Conservation (phyloP, 495 filamentous ascomycete genomes). For the Aspergillus taichungensis region DNA sequence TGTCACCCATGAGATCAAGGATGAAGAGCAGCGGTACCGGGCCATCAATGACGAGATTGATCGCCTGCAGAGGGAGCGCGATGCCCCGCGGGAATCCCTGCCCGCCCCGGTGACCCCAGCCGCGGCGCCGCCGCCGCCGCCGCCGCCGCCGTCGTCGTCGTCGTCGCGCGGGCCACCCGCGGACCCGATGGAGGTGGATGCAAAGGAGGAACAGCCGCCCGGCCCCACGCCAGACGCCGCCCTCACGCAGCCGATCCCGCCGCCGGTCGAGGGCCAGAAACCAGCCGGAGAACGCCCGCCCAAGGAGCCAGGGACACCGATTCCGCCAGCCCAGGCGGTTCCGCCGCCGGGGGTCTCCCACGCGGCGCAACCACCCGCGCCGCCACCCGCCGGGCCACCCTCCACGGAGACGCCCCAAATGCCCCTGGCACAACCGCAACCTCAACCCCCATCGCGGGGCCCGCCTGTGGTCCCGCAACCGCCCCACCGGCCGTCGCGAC, state of each 20-base stretch:
- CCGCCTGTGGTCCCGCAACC: not conserved
- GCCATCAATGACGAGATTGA: slow-evolving; percentile 56
- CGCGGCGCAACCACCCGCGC: slow-evolving; percentile 3
- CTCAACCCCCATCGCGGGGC: slow-evolving; percentile 6
- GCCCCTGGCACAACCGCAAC: not conserved
- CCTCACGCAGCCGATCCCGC: not conserved
- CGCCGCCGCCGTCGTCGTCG: slow-evolving; percentile 10
- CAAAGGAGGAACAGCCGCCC: slow-evolving; percentile 18
- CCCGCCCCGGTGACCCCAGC: slow-evolving; percentile 3
- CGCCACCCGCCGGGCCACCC: slow-evolving; percentile 1
- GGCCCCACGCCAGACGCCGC: not conserved
- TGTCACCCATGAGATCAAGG: slow-evolving; percentile 57
- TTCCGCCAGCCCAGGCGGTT: not conserved
- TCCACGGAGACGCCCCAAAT: not conserved
- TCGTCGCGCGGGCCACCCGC: slow-evolving; percentile 14
- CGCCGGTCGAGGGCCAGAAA: slow-evolving; percentile 10
- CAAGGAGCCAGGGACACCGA: slow-evolving; percentile 2
- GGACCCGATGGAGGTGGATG: slow-evolving; percentile 33
- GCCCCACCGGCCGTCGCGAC: not conserved
- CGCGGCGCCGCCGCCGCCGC: not conserved
- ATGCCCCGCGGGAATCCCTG: slow-evolving; percentile 18
- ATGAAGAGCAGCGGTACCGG: slow-evolving; percentile 62
- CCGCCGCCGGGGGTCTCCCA: not conserved
- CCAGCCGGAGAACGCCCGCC: slow-evolving; percentile 12
- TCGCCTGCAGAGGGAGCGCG: slow-evolving; percentile 53